Conservation (phyloP, 2,329 filamentous ascomycete species). For the Scleromitrula shiraiana region DNA sequence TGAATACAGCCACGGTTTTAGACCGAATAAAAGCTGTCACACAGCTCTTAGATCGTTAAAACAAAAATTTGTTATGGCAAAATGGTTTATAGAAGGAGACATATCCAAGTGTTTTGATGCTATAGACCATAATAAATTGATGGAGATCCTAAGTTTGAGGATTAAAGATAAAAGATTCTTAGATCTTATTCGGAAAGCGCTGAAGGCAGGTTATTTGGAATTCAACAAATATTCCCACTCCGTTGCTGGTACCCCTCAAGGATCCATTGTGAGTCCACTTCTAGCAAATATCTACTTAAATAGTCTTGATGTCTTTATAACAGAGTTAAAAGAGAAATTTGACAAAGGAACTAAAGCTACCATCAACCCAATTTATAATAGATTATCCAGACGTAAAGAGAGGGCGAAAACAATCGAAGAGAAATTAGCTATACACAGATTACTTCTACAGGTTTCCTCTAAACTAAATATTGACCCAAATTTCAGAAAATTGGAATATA, state of each 20-base stretch:
- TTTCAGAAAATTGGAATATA: neutral
- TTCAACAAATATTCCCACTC: neutral
- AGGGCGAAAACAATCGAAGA: neutral
- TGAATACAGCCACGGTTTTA: neutral
- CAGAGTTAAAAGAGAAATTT: neutral
- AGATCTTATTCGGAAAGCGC: neutral
- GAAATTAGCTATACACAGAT: neutral
- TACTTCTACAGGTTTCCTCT: neutral
- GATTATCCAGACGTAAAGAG: neutral
- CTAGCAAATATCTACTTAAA: neutral
- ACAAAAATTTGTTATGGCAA: neutral
- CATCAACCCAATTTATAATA: neutral
- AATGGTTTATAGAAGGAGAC: neutral
- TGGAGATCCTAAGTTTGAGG: neutral
- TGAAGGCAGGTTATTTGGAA: neutral
- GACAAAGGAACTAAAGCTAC: neutral
- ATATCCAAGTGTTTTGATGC: neutral
- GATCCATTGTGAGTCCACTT: neutral
- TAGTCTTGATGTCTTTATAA: neutral
- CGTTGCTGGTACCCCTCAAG: neutral
- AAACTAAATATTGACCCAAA: neutral
- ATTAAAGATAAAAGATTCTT: neutral
- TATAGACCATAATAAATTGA: neutral
- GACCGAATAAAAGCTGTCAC: neutral
- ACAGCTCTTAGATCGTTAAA: neutral